Base-by-base conservation (phyloP, 768 basidiomycete genomes). In the Boletus fagicola region DNA sequence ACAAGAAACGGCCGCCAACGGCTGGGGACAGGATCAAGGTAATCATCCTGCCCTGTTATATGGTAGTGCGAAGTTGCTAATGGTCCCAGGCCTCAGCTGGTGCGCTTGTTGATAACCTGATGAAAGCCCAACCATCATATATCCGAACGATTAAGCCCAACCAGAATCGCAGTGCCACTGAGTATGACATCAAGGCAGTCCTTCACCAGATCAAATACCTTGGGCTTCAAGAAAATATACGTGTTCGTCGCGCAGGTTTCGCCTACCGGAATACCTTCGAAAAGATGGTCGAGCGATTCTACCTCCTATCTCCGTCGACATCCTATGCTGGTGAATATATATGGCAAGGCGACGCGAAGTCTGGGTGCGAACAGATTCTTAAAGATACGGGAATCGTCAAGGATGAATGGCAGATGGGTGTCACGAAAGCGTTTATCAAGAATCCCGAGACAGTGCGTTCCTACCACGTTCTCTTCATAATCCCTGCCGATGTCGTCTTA, bases 321-420 rank as follows among this genome's bases (percentile, higher is more conserved):
- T 98, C 95, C 2, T 99, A 98, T 65, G 97, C 97, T 9, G 97
- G 97, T 57, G 97, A 99, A 73, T 99, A 99, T 71, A 99, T 84
- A 36, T 99, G 97, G 97, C 78, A 85, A 51, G 94, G 95, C 7
- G 92, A 95, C 65, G 67, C 94, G 13, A 87, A 88, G 70, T 90
- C 93, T 5, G 97, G 92, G 15, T 99, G 97, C 69, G 85, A 93
- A 72, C 84, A 85, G 63, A 98, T 99, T 59, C 77, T 99, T 51
- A 90, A 84, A 60, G 97, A 98, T 67, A 96, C 94, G 13, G 96
- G 97, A 28, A 98, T 99, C 65, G 83, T 92, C 7, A 88, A 85
- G 65, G 96, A 98, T 50, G 96, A 99, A 72, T 99, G 97, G 97
- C 97, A 99, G 73, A 97, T 98, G 95, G 97, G 97, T 52, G 85